These are phyloP conservation scores for Cytidiella melzeri DNA, from an alignment of 768 basidiomycete genomes.

Conservation along the genomic window DNA sequence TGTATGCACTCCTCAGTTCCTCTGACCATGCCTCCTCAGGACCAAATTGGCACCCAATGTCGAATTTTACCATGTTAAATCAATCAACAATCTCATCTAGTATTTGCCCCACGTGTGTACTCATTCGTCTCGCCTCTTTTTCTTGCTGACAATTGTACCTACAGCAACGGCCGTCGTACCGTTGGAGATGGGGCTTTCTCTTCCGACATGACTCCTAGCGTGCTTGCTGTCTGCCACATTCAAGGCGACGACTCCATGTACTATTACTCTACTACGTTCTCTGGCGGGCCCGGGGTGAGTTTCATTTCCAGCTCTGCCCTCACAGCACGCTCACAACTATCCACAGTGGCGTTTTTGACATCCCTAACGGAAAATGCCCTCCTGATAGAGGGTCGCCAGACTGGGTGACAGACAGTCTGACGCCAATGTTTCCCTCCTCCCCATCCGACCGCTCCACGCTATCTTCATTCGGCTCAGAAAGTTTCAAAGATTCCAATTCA, in stretches of 20 bases:
- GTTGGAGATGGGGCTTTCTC: constrained; percentile 94
- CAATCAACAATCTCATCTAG: constrained; percentile 75
- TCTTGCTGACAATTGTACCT: constrained; percentile 10
- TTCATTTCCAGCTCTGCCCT: not conserved
- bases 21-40: constrained; percentile 1
- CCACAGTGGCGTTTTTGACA: constrained; percentile 92
- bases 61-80: constrained; percentile 68
- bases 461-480: constrained; percentile 32
- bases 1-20: not conserved
- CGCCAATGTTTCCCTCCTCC: constrained; percentile 37
- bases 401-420: constrained; percentile 92
- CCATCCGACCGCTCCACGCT: constrained; percentile 36
- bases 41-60: constrained; percentile 87
- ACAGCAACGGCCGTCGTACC: constrained; percentile 91
- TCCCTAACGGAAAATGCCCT: constrained; percentile 88
- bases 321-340: not conserved
- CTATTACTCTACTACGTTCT: constrained; percentile 91
- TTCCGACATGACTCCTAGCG: constrained; percentile 67
- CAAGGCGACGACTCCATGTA: constrained; percentile 79
- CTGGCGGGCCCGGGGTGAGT: constrained; percentile 86
- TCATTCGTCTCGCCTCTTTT: constrained; percentile 12
- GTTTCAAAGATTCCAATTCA: constrained; percentile 18
- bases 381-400: constrained; percentile 91
- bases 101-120: constrained; percentile 88
- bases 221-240: constrained; percentile 81